Evolutionary conservation across 2,329 filamentous ascomycete genomes (phyloP), one percentile per base, ranked within the genome.

Genomic region (Aspergillus fischeri): DNA sequence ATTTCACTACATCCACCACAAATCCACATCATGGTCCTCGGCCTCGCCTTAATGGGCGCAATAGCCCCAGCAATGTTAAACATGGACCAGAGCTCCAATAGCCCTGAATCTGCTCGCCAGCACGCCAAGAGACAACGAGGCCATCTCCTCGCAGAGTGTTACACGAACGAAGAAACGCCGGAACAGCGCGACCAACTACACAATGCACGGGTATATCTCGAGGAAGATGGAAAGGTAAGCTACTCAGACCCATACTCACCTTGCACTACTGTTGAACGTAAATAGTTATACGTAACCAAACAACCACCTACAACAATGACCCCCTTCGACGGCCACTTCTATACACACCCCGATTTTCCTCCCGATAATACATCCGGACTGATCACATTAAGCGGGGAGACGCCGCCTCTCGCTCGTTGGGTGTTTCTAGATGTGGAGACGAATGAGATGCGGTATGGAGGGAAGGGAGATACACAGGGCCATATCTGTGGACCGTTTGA

Each of bases 401-500:
- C 25, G 3, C 45, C 45, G 3, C 45, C 47, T 4, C 48, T 50
- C 6, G 53, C 53, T 21, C 45, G 53, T 14, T 54, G 53, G 47
- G 53, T 54, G 3, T 54, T 38, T 27, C n/a, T 54, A 11, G 53
- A 54, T 20, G 49, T 20, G 1, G 45, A 51, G 3, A 44, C 47
- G 0, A 51, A 51, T 8, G 35, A 51, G 10, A n/a, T 55, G 10
- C 48, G 27, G 1, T 55, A 25, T 21, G 53, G 53, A 5, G 28
- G 49, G 5, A 20, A 41, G 6, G 38, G 38, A 24, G 53, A 54
- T 21, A 27, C 28, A 3, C 44, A 54, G 25, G 47, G 21, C 17
- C 32, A 54, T 42, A 47, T 54, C 24, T 44, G 53, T 14, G 53
- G 53, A 4, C 53, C 47, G 5, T 54, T 51, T 20, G 53, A 54